Evolutionary conservation across 2,329 filamentous ascomycete species (phyloP).

Genomic region (Thielaviopsis punctulata): DNA sequence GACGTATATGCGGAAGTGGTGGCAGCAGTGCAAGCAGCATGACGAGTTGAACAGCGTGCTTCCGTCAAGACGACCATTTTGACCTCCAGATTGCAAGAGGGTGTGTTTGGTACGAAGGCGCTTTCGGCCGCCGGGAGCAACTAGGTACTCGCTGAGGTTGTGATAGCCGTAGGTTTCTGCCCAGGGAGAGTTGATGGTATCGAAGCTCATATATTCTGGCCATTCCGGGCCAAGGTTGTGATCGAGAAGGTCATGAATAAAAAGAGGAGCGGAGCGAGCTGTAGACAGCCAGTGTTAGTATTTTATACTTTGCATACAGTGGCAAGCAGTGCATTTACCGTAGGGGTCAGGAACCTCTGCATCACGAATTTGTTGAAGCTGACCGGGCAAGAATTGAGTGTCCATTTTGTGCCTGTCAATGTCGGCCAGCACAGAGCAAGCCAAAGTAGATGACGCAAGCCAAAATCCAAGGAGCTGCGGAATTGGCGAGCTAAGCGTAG

Average conservation of each 20-base stretch:
- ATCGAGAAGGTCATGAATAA: slow-evolving; percentile 13
- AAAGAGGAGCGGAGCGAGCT: slow-evolving; percentile 12
- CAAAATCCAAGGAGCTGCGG: neutral
- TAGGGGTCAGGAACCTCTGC: slow-evolving; percentile 12
- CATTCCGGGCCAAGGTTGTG: slow-evolving; percentile 13
- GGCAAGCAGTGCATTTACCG: slow-evolving; percentile 2
- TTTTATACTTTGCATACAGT: neutral
- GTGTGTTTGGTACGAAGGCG: slow-evolving; percentile 10
- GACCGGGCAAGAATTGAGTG: slow-evolving; percentile 1
- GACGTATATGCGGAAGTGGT: slow-evolving; percentile 9
- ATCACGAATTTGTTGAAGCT: slow-evolving; percentile 3
- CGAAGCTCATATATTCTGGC: slow-evolving; percentile 10
- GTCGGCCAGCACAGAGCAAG: neutral
- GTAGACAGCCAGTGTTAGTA: neutral
- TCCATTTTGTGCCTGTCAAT: slow-evolving; percentile 4
- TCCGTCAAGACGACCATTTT: slow-evolving; percentile 5
- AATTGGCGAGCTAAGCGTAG: neutral
- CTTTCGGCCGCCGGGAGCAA: slow-evolving; percentile 6
- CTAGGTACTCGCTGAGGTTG: slow-evolving; percentile 2
- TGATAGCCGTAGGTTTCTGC: slow-evolving; percentile 2
- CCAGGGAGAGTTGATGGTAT: slow-evolving; percentile 5
- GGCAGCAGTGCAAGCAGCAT: slow-evolving; percentile 11
- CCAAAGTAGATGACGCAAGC: neutral
- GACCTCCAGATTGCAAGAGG: slow-evolving; percentile 9
- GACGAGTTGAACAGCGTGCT: slow-evolving; percentile 5